These are phyloP conservation scores for Pseudocercospora vitis DNA, from an alignment of 2,329 filamentous ascomycete species.

Conservation along the genomic window DNA sequence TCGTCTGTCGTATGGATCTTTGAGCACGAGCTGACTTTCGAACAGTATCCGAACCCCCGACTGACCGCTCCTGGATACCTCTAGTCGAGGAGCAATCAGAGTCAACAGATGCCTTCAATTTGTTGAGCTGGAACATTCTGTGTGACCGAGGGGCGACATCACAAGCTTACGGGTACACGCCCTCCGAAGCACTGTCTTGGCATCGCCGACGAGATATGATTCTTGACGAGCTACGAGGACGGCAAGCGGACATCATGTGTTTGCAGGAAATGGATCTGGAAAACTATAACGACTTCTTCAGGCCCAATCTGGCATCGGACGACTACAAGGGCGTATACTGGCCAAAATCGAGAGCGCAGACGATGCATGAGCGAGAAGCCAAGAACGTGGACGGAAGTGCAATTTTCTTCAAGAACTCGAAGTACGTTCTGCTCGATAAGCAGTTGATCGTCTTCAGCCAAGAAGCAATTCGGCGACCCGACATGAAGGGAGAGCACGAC, in stretches of 20 bases:
- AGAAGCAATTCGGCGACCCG: conserved; percentile 87
- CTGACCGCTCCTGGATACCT: conserved; percentile 74
- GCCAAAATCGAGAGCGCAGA: conserved; percentile 85
- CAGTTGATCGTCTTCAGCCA: conserved; percentile 89
- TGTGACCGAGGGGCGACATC: conserved; percentile 90
- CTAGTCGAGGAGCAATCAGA: conserved; percentile 58
- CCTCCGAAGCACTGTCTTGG: conserved; percentile 79
- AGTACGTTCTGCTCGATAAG: conserved; percentile 92
- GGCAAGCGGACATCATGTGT: conserved; percentile 85
- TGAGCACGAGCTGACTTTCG: conserved; percentile 16
- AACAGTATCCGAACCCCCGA: conserved; percentile 73
- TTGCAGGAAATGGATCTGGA: conserved; percentile 92
- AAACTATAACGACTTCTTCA: conserved; percentile 88
- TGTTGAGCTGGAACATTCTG: conserved; percentile 92
- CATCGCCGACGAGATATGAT: conserved; percentile 82
- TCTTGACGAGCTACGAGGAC: conserved; percentile 73
- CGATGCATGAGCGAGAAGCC: conserved; percentile 86
- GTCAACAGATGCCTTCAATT: conserved; percentile 67
- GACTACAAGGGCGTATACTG: conserved; percentile 95
- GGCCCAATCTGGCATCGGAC: conserved; percentile 77
- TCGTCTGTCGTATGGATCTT: conserved; percentile 8
- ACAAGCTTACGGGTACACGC: conserved; percentile 85
- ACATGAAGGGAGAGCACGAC: conserved; percentile 96
- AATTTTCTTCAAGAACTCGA: conserved; percentile 93
- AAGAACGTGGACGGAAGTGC: conserved; percentile 93